Evolutionary conservation across 192 early-diverging fungal species (phyloP), one percentile per base, ranked within the genome.

Genomic region (Backusella mclennaniae): DNA sequence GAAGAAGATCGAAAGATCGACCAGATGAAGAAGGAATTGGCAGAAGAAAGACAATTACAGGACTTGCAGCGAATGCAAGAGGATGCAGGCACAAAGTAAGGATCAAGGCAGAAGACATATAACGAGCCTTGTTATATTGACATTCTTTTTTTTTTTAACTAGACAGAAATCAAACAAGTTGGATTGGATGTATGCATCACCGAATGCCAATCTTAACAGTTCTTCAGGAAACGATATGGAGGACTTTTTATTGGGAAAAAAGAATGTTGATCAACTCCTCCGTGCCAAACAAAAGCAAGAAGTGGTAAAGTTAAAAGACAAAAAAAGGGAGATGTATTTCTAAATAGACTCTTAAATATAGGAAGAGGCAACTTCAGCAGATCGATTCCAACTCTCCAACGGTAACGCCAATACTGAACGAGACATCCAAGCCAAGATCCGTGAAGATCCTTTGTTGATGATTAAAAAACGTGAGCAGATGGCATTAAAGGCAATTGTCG

Each of bases 101-200:
- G 17, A 26, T n/a, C 42, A 44, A 49, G 5, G 46, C 21, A 56
- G 53, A 68, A 35, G 42, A 44, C 4, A 14, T 5, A 41, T 41
- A 5, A 41, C 7, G 39, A 41, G 42, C 12, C 4, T 44, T 44
- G 17, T 35, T 35, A 19, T 67, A 63, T 17, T 41, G 12, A 11
- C 26, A 14, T 33, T 1, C 14, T 19, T 17, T 6, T 49, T 14
- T 49, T 21, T 63, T 69, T 6, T 73, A 73, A 49, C 52, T 77
- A 31, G 15, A 29, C 44, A 73, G 8, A 49, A 84, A 31, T 85
- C 82, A n/a, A 93, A 96, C 52, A 88, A 92, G 39, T 78, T 99
- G 3, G 97, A 98, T 74, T 99, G 97, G 97, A 98, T 99, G 95
- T 99, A 99, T 76, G 88, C 88, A 52, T 94, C 89, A 4, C 93